Evolutionary conservation across 768 basidiomycete genomes (phyloP), one percentile per base, ranked within the genome.

Genomic region (Boletus eberwhitei): DNA sequence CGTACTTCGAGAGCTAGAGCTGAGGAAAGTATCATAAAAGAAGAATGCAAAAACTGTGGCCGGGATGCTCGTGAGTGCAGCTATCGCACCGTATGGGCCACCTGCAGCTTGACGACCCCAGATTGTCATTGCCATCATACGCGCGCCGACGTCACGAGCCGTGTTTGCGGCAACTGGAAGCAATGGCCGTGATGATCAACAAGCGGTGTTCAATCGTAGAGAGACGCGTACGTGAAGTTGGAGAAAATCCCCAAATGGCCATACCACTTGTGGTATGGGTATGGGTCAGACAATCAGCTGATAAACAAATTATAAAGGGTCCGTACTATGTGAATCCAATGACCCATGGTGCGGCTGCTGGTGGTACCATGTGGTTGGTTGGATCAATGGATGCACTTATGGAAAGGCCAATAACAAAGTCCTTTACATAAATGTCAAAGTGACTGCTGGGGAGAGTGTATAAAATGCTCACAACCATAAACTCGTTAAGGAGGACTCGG

Each of bases 131-230:
- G 77, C 80, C 59, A 79, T 77, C n/a, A 88, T 56, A 16, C 86
- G 80, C 5, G 77, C 83, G 19, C 86, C 87, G 40, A 89, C 29
- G 64, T 88, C 87, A 63, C 87, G 84, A 29, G 86, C 85, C 4
- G 83, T 70, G 67, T 89, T 89, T 34, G 85, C 74, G 14, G 83
- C 76, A 42, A 88, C 79, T 83, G 52, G 9, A 55, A 46, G 7
- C 42, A 43, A 21, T 35, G 14, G 43, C 38, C 12, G 16, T 48
- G 36, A 42, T 48, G 35, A 37, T 52, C 22, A 56, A 35, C 14
- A 35, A 45, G 4, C 14, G 6, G 5, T 9, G 32, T 39, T 41
- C 22, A 22, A 41, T 38, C n/a, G 41, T 16, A 26, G 35, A 54
- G 8, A 47, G 37, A 17, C 26, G 51, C 54, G 16, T 61, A 84